Base-by-base conservation (phyloP, 148 eudicot genomes). In the Arctostaphylos glauca region DNA sequence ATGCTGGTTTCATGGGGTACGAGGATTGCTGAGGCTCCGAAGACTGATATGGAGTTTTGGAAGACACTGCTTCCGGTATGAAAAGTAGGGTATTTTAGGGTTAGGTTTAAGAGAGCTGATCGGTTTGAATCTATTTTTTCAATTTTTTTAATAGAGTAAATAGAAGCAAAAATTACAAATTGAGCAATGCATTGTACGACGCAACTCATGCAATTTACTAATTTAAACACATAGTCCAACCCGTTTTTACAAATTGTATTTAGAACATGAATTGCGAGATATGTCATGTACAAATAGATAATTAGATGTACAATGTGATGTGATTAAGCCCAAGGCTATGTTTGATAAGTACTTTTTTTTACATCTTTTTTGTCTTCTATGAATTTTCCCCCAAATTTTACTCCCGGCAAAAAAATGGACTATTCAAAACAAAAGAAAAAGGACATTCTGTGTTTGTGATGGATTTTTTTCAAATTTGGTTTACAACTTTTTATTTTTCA, bases 1-100 rank as follows among this genome's bases (percentile, higher is more conserved):
- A 92, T 92, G 94, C 46, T 92, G 67, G 9, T 90, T 82, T 90
- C 94, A 3, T 92, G 94, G 94, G 92, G 87, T 56, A 86, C 90
- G 0, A 83, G 90, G 67, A 84, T 92, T 68, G 93, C 89, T 80
- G 91, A 92, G 81, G 68, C 93, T 55, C 94, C 94, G 3, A 89
- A 87, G 55, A 87, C 88, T 46, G 94, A 92, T 80, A 14, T 82
- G 13, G 92, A 88, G 3, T 92, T 92, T 50, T 92, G 93, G 94
- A 92, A 90, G 70, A 50, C 85, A 6, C 79, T 92, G 80, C 79
- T 92, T 50, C 94, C 94, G 80, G 94, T 92, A 89, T 78, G 86
- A 6, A 52, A 64, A 12, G 23, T 73, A 2, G 46, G 78, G 90
- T 86, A 2, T 62, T 47, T 15, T 21, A 2, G 19, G 58, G 0